Base-by-base conservation (phyloP, 768 basidiomycete species). In the Mycena metata region DNA sequence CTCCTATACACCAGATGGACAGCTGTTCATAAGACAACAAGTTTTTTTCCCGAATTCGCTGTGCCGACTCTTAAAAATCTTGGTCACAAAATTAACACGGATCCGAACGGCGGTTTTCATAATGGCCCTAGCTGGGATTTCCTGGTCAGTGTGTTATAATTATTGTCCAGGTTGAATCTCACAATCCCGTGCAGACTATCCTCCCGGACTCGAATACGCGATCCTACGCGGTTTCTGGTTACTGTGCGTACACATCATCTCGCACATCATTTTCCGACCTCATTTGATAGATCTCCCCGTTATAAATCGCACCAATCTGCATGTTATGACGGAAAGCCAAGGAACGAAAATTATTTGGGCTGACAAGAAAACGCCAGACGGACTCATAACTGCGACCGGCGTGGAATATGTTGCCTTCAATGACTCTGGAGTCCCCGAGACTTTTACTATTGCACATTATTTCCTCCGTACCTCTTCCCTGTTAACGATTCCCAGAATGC, bases 281-380 rank as follows among this genome's bases (percentile, higher is more conserved):
- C 11, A 4, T 11, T 1, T 51, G 21, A 0, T 41, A 63, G 67
- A 63, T 61, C 62, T 69, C 1, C 60, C 62, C n/a, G 62, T 54
- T 11, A 57, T 49, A 8, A 66, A 66, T 42, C 68, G 68, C 21
- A 60, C 55, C 19, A 69, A 69, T 17, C 68, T 69, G 35, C 68
- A 55, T 36, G 63, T 69, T 2, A 45, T 69, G 55, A 69, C 62
- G 4, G 56, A 64, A 24, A 69, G 68, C 41, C 62, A 60, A 21
- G 68, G 54, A 8, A 51, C 56, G 15, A 69, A 60, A 54, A 69
- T 69, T 30, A n/a, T 69, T 12, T 69, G 68, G 68, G 41, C 61
- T 4, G 11, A 50, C 4, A 33, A 50, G 16, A 58, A 54, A 19
- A 60, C 41, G 3, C 21, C 15, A 4, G 43, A 36, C 15, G 66